Conservation (phyloP, 192 early-diverging fungal genomes). For the Coemansia sp. region DNA sequence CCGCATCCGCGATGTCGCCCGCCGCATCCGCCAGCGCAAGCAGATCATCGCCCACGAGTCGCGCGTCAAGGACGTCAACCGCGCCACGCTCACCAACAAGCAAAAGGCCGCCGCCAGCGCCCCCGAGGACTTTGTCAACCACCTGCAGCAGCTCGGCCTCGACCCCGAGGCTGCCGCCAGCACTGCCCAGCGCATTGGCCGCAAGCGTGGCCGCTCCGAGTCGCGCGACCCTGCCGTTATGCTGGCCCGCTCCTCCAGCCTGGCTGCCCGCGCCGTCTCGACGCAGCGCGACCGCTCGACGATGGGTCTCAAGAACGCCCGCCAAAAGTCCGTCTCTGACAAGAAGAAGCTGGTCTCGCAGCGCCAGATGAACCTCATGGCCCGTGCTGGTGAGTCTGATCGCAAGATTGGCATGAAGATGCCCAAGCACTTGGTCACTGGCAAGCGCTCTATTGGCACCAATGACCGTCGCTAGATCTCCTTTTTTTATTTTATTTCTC, state of each 20-base stretch:
- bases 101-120: constrained; percentile 36
- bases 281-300: constrained; percentile 68
- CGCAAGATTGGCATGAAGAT: constrained; percentile 88
- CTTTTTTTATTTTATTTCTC: constrained; percentile 8
- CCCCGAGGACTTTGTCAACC: constrained; percentile 69
- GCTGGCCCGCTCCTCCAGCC: constrained; percentile 62
- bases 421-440: constrained; percentile 98
- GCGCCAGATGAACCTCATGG: constrained; percentile 74
- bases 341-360: constrained; percentile 79
- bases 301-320: constrained; percentile 73
- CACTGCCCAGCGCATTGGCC: constrained; percentile 66
- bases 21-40: constrained; percentile 86
- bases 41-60: constrained; percentile 77
- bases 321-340: constrained; percentile 62
- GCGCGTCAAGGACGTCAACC: constrained; percentile 82
- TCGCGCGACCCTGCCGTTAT: constrained; percentile 65
- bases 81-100: constrained; percentile 64
- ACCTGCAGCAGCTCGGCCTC: constrained; percentile 76
- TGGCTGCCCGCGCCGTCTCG: constrained; percentile 64
- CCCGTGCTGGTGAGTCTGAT: constrained; percentile 92
- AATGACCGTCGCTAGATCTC: constrained; percentile 74
- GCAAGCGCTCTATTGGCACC: constrained; percentile 84
- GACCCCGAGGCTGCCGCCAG: constrained; percentile 61
- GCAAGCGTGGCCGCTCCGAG: constrained; percentile 79
- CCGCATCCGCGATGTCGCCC: constrained; percentile 74